Evolutionary conservation across 768 basidiomycete genomes (phyloP), one percentile per base, ranked within the genome.

Genomic region (Boletus tomentosulus): DNA sequence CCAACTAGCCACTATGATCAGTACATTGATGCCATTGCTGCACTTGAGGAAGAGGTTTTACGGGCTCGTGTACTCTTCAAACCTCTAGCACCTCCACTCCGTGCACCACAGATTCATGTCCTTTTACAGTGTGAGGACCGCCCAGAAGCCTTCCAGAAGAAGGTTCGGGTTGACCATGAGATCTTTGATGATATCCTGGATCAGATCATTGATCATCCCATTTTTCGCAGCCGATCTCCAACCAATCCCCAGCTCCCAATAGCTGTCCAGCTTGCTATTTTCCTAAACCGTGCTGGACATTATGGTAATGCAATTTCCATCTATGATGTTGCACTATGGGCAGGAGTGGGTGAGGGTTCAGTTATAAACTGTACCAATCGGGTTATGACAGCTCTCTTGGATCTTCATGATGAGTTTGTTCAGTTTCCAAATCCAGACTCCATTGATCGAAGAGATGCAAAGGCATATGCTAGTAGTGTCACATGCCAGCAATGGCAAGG

Each of bases 331-430:
- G 62, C 59, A 22, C 24, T 45, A 5, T 42, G 46, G 37, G 59
- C 60, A 28, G 59, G 64, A 7, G 38, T 48, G 35, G 46, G 54
- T 44, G 39, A 66, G 46, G 59, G 62, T 5, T 52, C 54, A 15
- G 55, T 63, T 4, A 46, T 52, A 9, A 62, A 65, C 57, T 55
- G 62, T 50, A 63, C 62, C 3, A 60, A 59, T 41, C 46, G 53
- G 27, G 51, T 60, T 15, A 57, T 64, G 43, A 42, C 53, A 9
- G 61, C 62, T 6, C 6, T 66, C 5, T 25, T 60, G 13, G 52
- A 56, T 13, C 55, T 57, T 16, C 65, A 66, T 48, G 52, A 57
- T 24, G 19, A 5, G 1, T 59, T 53, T 11, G 51, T 66, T 2
- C 42, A 42, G 4, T 45, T 51, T 38, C 62, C 45, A 13, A 49